Base-by-base conservation (phyloP, 116 monocot species). In the Phalaenopsis hybrid region DNA sequence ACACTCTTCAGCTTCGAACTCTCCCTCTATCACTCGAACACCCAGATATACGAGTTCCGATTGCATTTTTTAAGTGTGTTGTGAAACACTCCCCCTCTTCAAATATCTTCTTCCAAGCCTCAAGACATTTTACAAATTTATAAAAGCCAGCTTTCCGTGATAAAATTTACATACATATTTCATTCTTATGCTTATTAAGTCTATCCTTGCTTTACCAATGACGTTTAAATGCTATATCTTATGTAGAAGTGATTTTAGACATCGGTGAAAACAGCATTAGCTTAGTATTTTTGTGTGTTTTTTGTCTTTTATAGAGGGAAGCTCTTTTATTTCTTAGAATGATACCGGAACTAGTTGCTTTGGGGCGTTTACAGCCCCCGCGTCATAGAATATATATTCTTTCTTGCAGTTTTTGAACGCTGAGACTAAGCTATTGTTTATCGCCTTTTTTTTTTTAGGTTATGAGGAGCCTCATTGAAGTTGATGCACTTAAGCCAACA, bases 401-500 rank as follows among this genome's bases (percentile, higher is more conserved):
- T 55, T 55, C 45, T 45, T 75, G 21, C n/a, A 75, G 0, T 16
- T 21, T 25, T 76, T 82, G 10, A 2, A 59, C 37, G 55, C 7
- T 11, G 61, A 67, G 34, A 41, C 59, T 78, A 76, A 79, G 23
- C 20, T 37, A 45, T 75, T 75, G 44, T 45, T 75, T 75, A 75
- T 21, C 45, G 75, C 18, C 21, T 25, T 25, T 75, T 1, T 37
- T 37, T 18, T 84, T 79, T 41, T 87, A 99, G 99, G 95, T 95
- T 82, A 85, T 95, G 78, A 84, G 79, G 76, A 84, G 88, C 65
- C 95, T 99, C 55, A 88, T 99, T 86, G 92, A 95, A 65, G 88
- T 99, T 28, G 95, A 92, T 88, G 95, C 92, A 73, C 93, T 99
- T 78, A 88, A 88, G 83, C 92, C 99, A 34, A 99, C 95, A 63